Evolutionary conservation across 2,329 filamentous ascomycete species (phyloP).

Genomic region (Nothophaeocryptopus gaeumannii): DNA sequence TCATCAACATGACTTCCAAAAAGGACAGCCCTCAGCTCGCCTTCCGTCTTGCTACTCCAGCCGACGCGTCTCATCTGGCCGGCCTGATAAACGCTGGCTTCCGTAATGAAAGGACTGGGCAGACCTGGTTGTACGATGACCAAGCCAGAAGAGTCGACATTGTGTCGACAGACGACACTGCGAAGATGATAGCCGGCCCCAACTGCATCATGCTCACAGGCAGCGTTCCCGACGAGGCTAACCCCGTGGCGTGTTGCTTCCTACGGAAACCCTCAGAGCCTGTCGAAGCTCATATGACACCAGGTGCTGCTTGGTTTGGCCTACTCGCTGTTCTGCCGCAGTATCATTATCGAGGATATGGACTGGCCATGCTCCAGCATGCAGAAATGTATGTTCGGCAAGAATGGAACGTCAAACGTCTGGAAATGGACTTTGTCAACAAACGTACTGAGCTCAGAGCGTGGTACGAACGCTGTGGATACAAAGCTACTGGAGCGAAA

Average conservation of each 20-base stretch:
- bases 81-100: slow-evolving; percentile 14
- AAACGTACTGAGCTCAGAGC: slow-evolving; percentile 9
- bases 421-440: slow-evolving; percentile 14
- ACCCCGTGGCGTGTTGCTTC: slow-evolving; percentile 9
- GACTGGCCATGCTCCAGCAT: slow-evolving; percentile 4
- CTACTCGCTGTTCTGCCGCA: slow-evolving; percentile 4
- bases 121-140: slow-evolving; percentile 15
- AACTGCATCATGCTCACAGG: slow-evolving; percentile 10
- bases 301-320: slow-evolving; percentile 10
- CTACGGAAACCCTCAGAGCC: slow-evolving; percentile 1
- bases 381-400: slow-evolving; percentile 8
- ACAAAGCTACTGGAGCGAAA: slow-evolving; percentile 11
- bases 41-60: slow-evolving; percentile 3
- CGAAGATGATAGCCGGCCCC: neutral
- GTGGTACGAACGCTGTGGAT: slow-evolving; percentile 15
- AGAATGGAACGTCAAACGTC: slow-evolving; percentile 3
- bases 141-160: slow-evolving; percentile 14
- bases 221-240: neutral
- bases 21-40: neutral
- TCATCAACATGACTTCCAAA: neutral
- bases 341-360: slow-evolving; percentile 7
- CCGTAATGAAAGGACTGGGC: slow-evolving; percentile 13
- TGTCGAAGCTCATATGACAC: slow-evolving; percentile 1
- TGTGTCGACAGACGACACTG: slow-evolving; percentile 1
- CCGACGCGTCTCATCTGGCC: slow-evolving; percentile 6